phyloP scores from a whole-genome alignment of 306 rosid genomes.

The Sicyos baderoa region DNA sequence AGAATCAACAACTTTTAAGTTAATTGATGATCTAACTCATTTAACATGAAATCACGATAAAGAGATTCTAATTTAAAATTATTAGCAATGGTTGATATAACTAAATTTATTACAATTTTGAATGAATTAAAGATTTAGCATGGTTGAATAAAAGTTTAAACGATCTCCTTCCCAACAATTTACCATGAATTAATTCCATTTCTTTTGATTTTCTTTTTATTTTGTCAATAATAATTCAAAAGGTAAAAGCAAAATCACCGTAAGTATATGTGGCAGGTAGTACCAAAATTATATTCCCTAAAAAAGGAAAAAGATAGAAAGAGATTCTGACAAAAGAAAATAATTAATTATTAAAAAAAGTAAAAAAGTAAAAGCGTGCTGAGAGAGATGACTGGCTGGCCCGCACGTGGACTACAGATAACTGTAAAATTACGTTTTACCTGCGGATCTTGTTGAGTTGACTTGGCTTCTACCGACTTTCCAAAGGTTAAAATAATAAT shows the following conservation, averaged over 20 bases:
- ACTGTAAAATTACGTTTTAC: background rate
- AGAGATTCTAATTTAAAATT: too few relatives aligned
- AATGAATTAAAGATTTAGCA: too few relatives aligned
- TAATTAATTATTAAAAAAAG: background rate
- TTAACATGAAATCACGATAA: too few relatives aligned
- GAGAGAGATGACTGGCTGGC: background rate
- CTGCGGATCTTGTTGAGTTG: background rate
- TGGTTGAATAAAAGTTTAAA: too few relatives aligned
- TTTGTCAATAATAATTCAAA: background rate
- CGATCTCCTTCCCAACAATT: too few relatives aligned
- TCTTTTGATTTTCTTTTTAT: too few relatives aligned
- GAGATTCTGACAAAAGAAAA: background rate
- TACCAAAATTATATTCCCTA: slow-evolving; percentile 12
- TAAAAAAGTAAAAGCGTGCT: background rate
- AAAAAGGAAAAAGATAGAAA: background rate
- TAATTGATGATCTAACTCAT: too few relatives aligned
- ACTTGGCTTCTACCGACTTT: too few relatives aligned
- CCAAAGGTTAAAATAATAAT: background rate
- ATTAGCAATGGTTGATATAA: too few relatives aligned
- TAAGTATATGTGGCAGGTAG: background rate
- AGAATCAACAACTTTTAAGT: too few relatives aligned
- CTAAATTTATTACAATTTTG: too few relatives aligned
- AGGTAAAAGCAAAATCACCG: background rate
- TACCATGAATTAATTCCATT: too few relatives aligned
- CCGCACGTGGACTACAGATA: slow-evolving; percentile 1